These are phyloP conservation scores for Juglanconis oblonga DNA, from an alignment of 2,329 filamentous ascomycete species.

Conservation along the genomic window DNA sequence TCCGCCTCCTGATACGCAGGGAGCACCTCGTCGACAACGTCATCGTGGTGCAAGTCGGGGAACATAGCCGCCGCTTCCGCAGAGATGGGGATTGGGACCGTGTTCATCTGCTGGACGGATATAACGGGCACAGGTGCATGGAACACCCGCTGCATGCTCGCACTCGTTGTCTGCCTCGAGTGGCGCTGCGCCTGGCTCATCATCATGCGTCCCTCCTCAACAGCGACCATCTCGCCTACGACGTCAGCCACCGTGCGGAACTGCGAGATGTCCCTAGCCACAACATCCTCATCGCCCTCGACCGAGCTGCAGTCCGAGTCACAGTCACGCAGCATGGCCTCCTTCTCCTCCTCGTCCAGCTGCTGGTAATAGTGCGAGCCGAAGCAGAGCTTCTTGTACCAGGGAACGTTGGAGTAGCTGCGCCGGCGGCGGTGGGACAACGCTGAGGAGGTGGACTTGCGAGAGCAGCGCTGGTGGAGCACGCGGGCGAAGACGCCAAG, in stretches of 20 bases:
- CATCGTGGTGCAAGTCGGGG: slow-evolving; percentile 28
- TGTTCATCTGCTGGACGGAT: slow-evolving; percentile 3
- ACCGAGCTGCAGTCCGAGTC: slow-evolving; percentile 18
- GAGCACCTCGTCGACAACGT: slow-evolving; percentile 31
- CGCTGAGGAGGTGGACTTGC: slow-evolving; percentile 2
- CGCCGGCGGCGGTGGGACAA: slow-evolving; percentile 4
- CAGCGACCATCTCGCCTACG: slow-evolving; percentile 44
- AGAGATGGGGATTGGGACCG: slow-evolving; percentile 9
- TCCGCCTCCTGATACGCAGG: slow-evolving; percentile 39
- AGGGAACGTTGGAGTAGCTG: slow-evolving; percentile 9
- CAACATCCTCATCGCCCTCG: slow-evolving; percentile 32
- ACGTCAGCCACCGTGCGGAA: slow-evolving; percentile 45
- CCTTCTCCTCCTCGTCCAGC: slow-evolving; percentile 35
- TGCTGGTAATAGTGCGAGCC: slow-evolving; percentile 18
- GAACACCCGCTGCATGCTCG: slow-evolving; percentile 15
- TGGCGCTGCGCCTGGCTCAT: neutral
- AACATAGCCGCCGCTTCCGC: slow-evolving; percentile 29
- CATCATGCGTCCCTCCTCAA: slow-evolving; percentile 35
- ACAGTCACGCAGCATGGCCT: slow-evolving; percentile 27
- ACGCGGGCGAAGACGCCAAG: slow-evolving; percentile 25
- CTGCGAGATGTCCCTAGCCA: slow-evolving; percentile 48
- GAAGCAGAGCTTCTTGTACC: slow-evolving; percentile 17
- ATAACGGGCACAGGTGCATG: slow-evolving; percentile 14
- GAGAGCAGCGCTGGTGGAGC: slow-evolving; percentile 26
- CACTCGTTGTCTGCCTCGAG: neutral